These are phyloP conservation scores for Colletotrichum phormii DNA, from an alignment of 2,329 filamentous ascomycete species.

Conservation along the genomic window DNA sequence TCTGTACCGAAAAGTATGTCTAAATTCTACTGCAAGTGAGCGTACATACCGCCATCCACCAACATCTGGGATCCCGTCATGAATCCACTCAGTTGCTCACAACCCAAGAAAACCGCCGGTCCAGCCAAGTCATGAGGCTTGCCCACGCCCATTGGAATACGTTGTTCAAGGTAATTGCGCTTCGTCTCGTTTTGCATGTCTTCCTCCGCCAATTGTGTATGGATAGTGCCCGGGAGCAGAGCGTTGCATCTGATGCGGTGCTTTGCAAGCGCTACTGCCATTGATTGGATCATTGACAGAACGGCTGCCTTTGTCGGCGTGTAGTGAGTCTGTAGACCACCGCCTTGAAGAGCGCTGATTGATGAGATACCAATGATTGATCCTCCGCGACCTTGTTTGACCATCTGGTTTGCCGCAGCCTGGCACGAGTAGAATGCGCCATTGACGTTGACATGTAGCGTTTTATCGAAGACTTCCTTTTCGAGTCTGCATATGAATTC, in stretches of 20 bases:
- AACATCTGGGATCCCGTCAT: conserved; percentile 77
- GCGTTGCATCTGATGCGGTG: conserved; percentile 78
- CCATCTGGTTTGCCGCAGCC: conserved; percentile 67
- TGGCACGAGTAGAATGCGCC: conserved; percentile 79
- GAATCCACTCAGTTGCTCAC: conserved; percentile 72
- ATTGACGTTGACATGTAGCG: conserved; percentile 75
- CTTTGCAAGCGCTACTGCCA: conserved; percentile 73
- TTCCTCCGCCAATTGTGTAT: conserved; percentile 76
- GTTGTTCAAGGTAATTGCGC: conserved; percentile 73
- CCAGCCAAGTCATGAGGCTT: conserved; percentile 73
- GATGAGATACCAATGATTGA: conserved; percentile 75
- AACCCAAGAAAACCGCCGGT: conserved; percentile 78
- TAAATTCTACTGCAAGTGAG: conserved; percentile 71
- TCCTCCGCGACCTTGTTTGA: conserved; percentile 61
- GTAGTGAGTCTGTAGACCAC: conserved; percentile 76
- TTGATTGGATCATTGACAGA: conserved; percentile 75
- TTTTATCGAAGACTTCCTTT: conserved; percentile 68
- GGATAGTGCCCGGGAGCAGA: conserved; percentile 75
- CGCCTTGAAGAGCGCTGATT: conserved; percentile 73
- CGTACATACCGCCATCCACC: conserved; percentile 80
- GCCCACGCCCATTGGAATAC: conserved; percentile 74
- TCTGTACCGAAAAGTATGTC: neutral
- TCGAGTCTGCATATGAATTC: conserved; percentile 56
- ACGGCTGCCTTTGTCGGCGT: conserved; percentile 80
- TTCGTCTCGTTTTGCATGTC: conserved; percentile 75